Base-by-base conservation (phyloP, 805 yeast genomes). In the Metschnikowia shivogae region DNA sequence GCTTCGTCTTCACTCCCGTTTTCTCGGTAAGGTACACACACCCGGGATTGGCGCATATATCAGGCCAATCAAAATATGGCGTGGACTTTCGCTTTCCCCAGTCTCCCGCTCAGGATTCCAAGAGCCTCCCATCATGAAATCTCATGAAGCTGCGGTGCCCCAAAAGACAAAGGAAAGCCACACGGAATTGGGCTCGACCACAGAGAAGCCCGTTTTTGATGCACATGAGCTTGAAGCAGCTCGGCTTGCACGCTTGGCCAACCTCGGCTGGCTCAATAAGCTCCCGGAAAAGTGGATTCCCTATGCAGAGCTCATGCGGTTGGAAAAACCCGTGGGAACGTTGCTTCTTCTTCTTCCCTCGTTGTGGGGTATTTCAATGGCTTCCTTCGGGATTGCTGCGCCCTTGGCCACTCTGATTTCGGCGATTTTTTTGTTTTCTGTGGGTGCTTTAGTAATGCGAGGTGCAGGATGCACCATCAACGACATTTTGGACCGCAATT, bases 401-500 rank as follows among this genome's bases (percentile, higher is more conserved):
- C 83, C 96, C 0, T 43, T 89, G 1, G 48, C 77, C 0, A 74
- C 81, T 1, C 83, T 92, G 0, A 47, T 74, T 0, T 77, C 75
- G 58, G 87, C 83, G 58, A 61, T 88, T 29, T 74, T 79, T 0
- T 67, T 89, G 11, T 93, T 89, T 61, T 82, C 92, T 4, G 71
- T 84, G 4, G 99, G 99, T 11, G 78, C 97, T 0, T 58, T 90
- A 33, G 74, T 92, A 13, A 93, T 95, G 96, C 78, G 99, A 63
- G 97, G 98, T 24, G 97, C 97, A 1, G 99, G 99, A 0, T 93
- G 99, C 63, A 90, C 96, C 0, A 83, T 93, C 44, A 93, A 93
- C 62, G 99, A 93, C 64, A 72, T 92, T 36, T 72, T 84, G 61
- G 99, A 93, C 61, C 72, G 89, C 43, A 74, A 92, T 48, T 71